Evolutionary conservation across 768 basidiomycete species (phyloP).

Genomic region (Termitomyces sp.): DNA sequence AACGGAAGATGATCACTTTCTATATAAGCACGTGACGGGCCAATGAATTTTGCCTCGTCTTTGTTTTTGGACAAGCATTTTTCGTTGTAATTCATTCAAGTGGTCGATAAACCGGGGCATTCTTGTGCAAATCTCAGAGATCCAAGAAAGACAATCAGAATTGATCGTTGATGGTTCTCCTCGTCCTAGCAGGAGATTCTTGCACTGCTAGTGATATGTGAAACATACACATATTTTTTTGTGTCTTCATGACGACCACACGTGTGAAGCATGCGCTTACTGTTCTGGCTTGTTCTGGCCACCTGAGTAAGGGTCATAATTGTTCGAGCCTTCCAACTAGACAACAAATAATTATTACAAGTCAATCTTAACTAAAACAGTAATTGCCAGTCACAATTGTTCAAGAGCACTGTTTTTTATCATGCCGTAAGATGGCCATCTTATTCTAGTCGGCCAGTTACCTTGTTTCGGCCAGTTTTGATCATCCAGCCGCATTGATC

Average conservation of each 20-base stretch:
- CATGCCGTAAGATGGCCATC: background rate
- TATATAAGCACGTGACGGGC: background rate
- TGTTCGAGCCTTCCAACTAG: background rate
- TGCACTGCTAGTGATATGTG: background rate
- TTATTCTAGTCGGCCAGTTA: background rate
- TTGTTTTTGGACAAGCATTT: background rate
- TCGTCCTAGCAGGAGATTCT: background rate
- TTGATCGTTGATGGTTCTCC: background rate
- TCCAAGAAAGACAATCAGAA: too few species aligned
- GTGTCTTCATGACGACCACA: background rate
- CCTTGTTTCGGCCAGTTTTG: constrained; percentile 15
- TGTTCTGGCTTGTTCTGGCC: background rate
- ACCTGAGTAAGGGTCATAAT: background rate
- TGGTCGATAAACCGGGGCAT: background rate
- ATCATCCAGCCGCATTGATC: constrained; percentile 6
- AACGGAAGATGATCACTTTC: background rate
- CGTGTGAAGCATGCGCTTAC: background rate
- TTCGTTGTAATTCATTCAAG: background rate
- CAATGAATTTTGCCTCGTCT: background rate
- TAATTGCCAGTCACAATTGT: background rate
- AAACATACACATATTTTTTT: background rate
- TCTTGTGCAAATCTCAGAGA: background rate
- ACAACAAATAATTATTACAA: background rate
- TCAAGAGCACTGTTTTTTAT: background rate
- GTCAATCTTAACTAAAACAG: background rate